phyloP scores from a whole-genome alignment of 345 rosid species.

The Stellera chamaejasme region DNA sequence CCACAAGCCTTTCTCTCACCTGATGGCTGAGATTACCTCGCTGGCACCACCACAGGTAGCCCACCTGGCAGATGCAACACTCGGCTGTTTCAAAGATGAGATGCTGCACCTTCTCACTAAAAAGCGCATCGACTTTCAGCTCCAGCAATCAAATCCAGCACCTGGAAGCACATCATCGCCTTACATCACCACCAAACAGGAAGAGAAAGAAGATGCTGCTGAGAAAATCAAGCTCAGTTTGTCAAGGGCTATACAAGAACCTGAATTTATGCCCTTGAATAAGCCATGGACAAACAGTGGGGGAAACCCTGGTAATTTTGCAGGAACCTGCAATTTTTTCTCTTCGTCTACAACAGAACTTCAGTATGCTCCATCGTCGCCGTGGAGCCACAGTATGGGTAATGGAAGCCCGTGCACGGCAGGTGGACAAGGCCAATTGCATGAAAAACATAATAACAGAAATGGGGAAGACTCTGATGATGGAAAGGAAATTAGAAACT shows the following conservation, averaged over 20 bases:
- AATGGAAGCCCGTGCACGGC: constrained; percentile 46
- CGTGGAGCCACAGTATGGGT: constrained; percentile 50
- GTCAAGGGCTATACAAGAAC: constrained; percentile 55
- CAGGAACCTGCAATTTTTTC: constrained; percentile 28
- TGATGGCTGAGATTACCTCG: constrained; percentile 94
- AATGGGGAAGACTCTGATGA: constrained; percentile 40
- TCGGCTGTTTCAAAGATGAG: constrained; percentile 96
- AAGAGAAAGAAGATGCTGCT: constrained; percentile 37
- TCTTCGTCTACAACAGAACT: constrained; percentile 24
- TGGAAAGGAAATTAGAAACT: constrained; percentile 39
- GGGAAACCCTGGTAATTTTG: constrained; percentile 21
- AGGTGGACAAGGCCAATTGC: constrained; percentile 31
- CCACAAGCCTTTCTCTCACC: constrained; percentile 99
- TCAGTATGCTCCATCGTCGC: constrained; percentile 41
- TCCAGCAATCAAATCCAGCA: constrained; percentile 32
- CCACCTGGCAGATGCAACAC: constrained; percentile 93
- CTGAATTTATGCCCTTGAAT: constrained; percentile 30
- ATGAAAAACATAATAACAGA: constrained; percentile 32
- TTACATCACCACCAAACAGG: constrained; percentile 28
- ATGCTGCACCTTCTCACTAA: constrained; percentile 96
- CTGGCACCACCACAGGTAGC: constrained; percentile 89
- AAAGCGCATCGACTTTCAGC: constrained; percentile 77
- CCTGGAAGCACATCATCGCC: constrained; percentile 26
- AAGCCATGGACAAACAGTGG: constrained; percentile 33
- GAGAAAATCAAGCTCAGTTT: constrained; percentile 60